Evolutionary conservation across 345 rosid genomes (phyloP).

Genomic region (Linum lewisii): DNA sequence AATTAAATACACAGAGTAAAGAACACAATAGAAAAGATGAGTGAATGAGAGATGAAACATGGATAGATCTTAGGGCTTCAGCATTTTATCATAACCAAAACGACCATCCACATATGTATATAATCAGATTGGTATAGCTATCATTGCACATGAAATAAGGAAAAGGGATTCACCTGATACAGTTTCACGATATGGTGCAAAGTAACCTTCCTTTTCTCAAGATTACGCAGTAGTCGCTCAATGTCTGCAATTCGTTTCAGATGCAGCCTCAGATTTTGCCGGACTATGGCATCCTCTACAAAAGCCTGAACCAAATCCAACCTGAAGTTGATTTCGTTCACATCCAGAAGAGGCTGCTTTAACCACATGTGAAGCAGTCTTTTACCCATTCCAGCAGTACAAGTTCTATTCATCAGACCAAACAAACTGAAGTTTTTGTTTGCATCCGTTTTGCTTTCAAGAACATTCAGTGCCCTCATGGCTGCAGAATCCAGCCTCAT

Average conservation of each 20-base stretch:
- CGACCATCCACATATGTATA: neutral
- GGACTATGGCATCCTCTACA: conserved; percentile 80
- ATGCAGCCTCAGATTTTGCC: conserved; percentile 91
- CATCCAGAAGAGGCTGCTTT: conserved; percentile 84
- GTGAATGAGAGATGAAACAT: neutral
- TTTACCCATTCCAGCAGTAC: conserved; percentile 97
- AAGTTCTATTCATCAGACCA: conserved; percentile 97
- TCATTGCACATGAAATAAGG: neutral
- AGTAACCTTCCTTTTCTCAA: conserved; percentile 64
- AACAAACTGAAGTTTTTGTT: conserved; percentile 91
- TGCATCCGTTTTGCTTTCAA: conserved; percentile 92
- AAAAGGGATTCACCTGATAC: conserved; percentile 53
- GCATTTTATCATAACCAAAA: neutral
- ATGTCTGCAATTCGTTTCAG: conserved; percentile 80
- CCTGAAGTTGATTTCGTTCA: conserved; percentile 59
- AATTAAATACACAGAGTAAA: neutral
- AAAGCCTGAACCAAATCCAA: conserved; percentile 86
- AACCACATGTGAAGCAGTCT: conserved; percentile 92
- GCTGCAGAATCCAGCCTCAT: conserved; percentile 95
- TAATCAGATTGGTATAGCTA: neutral
- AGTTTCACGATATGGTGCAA: conserved; percentile 86
- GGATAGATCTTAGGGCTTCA: neutral
- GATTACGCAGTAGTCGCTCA: conserved; percentile 56
- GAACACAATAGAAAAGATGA: neutral
- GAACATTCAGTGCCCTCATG: conserved; percentile 86